Evolutionary conservation across 2,329 filamentous ascomycete genomes (phyloP), one percentile per base, ranked within the genome.

Genomic region (Paradendryphiella salina): DNA sequence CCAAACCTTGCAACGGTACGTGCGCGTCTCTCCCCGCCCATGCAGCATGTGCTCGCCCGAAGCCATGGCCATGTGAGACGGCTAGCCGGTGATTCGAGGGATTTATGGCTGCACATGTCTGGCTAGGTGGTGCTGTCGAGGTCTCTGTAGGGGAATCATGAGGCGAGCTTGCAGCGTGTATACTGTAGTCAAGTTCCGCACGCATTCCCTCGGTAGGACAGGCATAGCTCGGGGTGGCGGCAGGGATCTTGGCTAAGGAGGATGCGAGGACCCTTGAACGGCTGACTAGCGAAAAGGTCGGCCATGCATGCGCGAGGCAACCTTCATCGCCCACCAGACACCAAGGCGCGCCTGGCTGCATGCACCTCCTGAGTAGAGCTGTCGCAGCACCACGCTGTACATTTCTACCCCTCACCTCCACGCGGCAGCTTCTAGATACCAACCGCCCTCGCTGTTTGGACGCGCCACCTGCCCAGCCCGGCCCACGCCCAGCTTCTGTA

Each of bases 401-500:
- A 50, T 52, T 52, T 50, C 52, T 54, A 57, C 58, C 58, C 61
- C 58, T 61, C 61, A 52, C 50, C 43, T 47, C 49, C 39, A 36
- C 41, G 46, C 46, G 39, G 32, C 45, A 41, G 43, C 46, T 47
- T 40, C 47, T 49, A 42, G 50, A 46, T 39, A 56, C 34, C 52
- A 50, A 43, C 57, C 56, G 49, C 55, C 45, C 37, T 56, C 31
- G n/a, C 47, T 43, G 28, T 57, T 58, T 52, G 50, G 40, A 56
- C 59, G 56, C 62, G 59, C 64, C 59, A 54, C 54, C 54, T 44
- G 52, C 55, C 58, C 57, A 60, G 52, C 53, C 51, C 57, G 23
- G 39, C 39, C 39, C n/a, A n/a, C n/a, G n/a, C n/a, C 31, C 36
- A 26, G 52, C 61, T 61, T 56, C 56, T 59, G 64, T 70, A 68